phyloP scores from a whole-genome alignment of 2,329 filamentous ascomycete species.

The Pestalotiopsis sp. region DNA sequence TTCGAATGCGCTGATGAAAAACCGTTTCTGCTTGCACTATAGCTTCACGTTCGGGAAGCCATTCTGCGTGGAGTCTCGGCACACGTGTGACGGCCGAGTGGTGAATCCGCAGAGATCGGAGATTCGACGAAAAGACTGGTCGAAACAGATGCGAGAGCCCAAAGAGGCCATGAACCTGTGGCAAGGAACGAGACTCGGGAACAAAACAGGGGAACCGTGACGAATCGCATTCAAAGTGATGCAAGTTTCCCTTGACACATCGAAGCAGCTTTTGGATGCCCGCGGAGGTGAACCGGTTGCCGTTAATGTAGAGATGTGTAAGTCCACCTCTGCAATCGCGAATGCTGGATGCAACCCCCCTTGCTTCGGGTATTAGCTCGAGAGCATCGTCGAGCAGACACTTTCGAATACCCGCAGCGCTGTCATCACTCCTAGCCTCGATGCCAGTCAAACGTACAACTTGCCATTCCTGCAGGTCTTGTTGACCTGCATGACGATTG shows the following conservation, averaged over 20 bases:
- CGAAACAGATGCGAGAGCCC: constrained; percentile 50
- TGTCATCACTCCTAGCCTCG: constrained; percentile 31
- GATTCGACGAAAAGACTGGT: constrained; percentile 53
- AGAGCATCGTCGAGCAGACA: constrained; percentile 26
- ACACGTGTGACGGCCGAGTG: constrained; percentile 62
- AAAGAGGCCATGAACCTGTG: constrained; percentile 44
- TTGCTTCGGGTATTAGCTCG: constrained; percentile 14
- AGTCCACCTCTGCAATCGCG: constrained; percentile 35
- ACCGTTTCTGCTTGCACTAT: constrained; percentile 46
- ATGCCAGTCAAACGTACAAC: constrained; percentile 37
- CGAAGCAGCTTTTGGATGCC: constrained; percentile 47
- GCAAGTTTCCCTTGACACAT: constrained; percentile 45
- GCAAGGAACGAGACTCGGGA: constrained; percentile 25
- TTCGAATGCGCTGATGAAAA: constrained; percentile 43
- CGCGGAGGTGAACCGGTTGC: constrained; percentile 46
- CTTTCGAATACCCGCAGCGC: constrained; percentile 31
- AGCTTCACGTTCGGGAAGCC: constrained; percentile 36
- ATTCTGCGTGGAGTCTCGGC: constrained; percentile 43
- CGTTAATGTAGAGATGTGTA: constrained; percentile 57
- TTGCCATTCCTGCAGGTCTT: constrained; percentile 26
- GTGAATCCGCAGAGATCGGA: constrained; percentile 56
- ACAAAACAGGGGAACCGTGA: constrained; percentile 31
- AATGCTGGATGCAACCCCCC: constrained; percentile 21
- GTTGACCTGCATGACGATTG: constrained; percentile 21
- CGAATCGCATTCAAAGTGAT: constrained; percentile 54